Base-by-base conservation (phyloP, 2,329 filamentous ascomycete species). In the Huntiella omanensis region DNA sequence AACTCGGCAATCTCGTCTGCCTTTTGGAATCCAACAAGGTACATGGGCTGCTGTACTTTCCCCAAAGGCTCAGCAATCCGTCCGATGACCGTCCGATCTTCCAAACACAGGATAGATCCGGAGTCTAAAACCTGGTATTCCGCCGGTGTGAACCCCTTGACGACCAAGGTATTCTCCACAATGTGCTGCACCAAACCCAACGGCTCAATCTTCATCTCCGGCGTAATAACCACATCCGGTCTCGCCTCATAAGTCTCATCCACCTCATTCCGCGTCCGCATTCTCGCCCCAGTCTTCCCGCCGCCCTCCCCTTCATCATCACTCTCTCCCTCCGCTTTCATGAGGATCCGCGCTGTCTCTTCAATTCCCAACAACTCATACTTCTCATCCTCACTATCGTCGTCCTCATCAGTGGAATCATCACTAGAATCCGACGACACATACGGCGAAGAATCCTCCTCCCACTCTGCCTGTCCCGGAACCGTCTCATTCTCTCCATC, bases 21-120 rank as follows among this genome's bases (percentile, higher is more conserved):
- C 42, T 73, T 78, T 12, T 72, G 69, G 58, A 92, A 93, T 34
- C 76, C 73, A 7, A 95, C 73, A 1, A 81, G 82, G 63, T 96
- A 98, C 54, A 87, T 68, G 6, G 91, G 91, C 54, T 85, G 78
- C 52, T 85, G 73, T 3, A 95, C 85, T 56, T 83, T 75, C 40
- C 88, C 91, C 33, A 96, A 72, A 4, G 84, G 83, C 56, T 96
- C 88, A 4, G 77, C 71, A n/a, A 96, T 73, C 13, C 74, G 79
- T 17, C 87, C 91, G 46, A 95, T 71, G 22, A 95, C 73, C 15
- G 70, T 73, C 45, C 85, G 72, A 54, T 91, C 74, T 52, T 74
- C 73, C 22, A 77, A 75, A 62, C 85, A 95, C 22, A 98, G 70
- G 3, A 92, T 73, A 0, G 87, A 92, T 28, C 83, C 85, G 4